Percentiles rank a stretch among this genome's conserved stretches.
Evolutionary conservation across 1,139 yeast species (phyloP).

Genomic region (Pichia sp.): DNA sequence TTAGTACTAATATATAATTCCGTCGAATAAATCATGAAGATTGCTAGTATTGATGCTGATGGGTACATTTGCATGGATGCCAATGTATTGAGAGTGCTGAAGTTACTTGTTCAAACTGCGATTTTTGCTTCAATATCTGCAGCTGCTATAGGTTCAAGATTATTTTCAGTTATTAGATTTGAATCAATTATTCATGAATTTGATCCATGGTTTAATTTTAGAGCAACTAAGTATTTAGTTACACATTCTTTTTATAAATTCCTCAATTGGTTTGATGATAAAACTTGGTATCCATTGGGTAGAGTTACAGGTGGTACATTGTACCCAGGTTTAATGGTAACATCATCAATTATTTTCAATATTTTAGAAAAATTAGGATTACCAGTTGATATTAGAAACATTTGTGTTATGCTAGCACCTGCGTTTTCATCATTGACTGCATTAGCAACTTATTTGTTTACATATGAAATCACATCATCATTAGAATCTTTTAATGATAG

Average conservation of each 20-base stretch:
- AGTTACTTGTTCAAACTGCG: slow-evolving; percentile 25
- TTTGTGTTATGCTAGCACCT: slow-evolving; percentile 95
- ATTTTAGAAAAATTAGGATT: slow-evolving; percentile 58
- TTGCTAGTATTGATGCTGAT: slow-evolving; percentile 22
- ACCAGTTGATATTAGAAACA: slow-evolving; percentile 91
- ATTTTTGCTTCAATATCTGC: slow-evolving; percentile 31
- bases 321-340: slow-evolving; percentile 97
- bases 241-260: slow-evolving; percentile 81
- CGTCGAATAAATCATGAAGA: slow-evolving; percentile 9
- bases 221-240: slow-evolving; percentile 90
- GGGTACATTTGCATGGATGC: slow-evolving; percentile 26
- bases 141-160: slow-evolving; percentile 86
- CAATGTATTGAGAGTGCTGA: slow-evolving; percentile 17
- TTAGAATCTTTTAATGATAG: slow-evolving; percentile 20
- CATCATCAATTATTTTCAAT: slow-evolving; percentile 86
- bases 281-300: slow-evolving; percentile 99
- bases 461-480: slow-evolving; percentile 84
- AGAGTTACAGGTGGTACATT: slow-evolving; percentile 98
- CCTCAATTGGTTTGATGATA: slow-evolving; percentile 96
- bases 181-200: slow-evolving; percentile 97
- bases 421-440: slow-evolving; percentile 95
- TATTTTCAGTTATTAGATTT: slow-evolving; percentile 74
- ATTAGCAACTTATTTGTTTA: slow-evolving; percentile 80
- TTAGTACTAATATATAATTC: neutral
- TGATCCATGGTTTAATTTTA: slow-evolving; percentile 97